Evolutionary conservation across 495 filamentous ascomycete genomes (phyloP).

Genomic region (Cudoniella acicularis): DNA sequence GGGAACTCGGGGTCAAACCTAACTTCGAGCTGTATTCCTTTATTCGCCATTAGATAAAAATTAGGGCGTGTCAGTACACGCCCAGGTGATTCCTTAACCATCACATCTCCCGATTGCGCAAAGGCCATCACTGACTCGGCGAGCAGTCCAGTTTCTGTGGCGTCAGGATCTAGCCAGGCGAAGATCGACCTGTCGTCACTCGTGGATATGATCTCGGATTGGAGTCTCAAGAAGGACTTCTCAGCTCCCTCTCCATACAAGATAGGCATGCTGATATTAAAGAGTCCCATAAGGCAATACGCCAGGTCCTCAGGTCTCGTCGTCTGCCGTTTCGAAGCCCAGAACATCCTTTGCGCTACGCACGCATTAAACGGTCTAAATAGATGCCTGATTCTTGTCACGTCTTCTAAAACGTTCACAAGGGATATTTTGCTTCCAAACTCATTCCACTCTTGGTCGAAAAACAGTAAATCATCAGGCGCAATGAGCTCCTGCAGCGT

Average conservation of each 20-base stretch:
- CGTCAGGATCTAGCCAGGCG: not conserved
- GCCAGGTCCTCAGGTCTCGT: slow-evolving; percentile 26
- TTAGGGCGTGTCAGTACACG: too few species aligned
- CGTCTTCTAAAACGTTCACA: slow-evolving; percentile 8
- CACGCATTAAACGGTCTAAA: not conserved
- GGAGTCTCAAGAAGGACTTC: slow-evolving; percentile 19
- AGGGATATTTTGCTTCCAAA: slow-evolving; percentile 24
- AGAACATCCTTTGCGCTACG: slow-evolving; percentile 21
- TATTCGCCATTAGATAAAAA: too few species aligned
- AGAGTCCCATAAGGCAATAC: slow-evolving; percentile 22
- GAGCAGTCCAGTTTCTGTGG: not conserved
- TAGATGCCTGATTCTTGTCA: slow-evolving; percentile 20
- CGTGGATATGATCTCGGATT: slow-evolving; percentile 21
- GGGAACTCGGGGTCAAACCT: too few species aligned
- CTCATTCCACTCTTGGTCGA: slow-evolving; percentile 20
- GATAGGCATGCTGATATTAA: slow-evolving; percentile 24
- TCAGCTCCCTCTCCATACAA: slow-evolving; percentile 26
- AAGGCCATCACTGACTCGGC: not conserved
- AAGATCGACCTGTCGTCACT: slow-evolving; percentile 1
- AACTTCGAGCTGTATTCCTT: too few species aligned
- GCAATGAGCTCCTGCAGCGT: slow-evolving; percentile 31
- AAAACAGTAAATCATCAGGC: slow-evolving; percentile 24
- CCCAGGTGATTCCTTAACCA: too few species aligned
- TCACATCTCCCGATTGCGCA: not conserved
- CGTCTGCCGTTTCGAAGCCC: slow-evolving; percentile 21